Conservation (phyloP, 78 protist species). For the slime mould (Dictyostelium discoideum) region dicty_2.7 NC_007089.4:2383501-2384000, state of each 20-base stretch:
- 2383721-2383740: not conserved
- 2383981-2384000: not conserved
- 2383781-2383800: not conserved
- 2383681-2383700: not conserved
- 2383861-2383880: not conserved
- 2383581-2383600: slow-evolving; percentile 45
- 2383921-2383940: too few relatives aligned
- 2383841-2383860: not conserved
- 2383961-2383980: not conserved
- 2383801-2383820: too few relatives aligned
- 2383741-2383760: not conserved
- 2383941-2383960: not conserved
- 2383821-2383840: not conserved
- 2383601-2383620: slow-evolving; percentile 39
- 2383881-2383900: too few relatives aligned
- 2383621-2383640: not conserved
- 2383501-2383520: not conserved
- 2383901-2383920: too few relatives aligned
- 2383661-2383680: too few relatives aligned
- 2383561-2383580: slow-evolving; percentile 32
- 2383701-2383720: not conserved
- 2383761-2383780: not conserved
- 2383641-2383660: not conserved
- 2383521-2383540: slow-evolving; percentile 54
- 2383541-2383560: slow-evolving; percentile 31